Evolutionary conservation across 345 rosid genomes (phyloP).

Genomic region (Rhodamnia argentea): DNA sequence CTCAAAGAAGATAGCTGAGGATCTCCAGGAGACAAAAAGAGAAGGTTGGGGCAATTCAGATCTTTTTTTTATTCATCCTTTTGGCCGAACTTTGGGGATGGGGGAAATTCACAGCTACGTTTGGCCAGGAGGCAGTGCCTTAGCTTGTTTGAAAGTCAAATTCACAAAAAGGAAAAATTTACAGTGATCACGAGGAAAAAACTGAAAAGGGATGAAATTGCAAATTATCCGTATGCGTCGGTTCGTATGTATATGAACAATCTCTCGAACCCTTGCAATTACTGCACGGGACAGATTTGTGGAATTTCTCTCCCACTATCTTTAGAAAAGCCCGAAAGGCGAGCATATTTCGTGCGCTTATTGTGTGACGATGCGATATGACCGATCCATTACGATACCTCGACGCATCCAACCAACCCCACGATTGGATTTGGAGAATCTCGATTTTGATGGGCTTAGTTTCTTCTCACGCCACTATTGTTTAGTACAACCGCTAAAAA

Average conservation of each 20-base stretch:
- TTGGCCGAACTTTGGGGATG: not conserved
- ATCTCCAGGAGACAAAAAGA: not conserved
- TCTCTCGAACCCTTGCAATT: not conserved
- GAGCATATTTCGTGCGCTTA: not conserved
- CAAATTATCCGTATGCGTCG: not conserved
- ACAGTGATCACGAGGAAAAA: not conserved
- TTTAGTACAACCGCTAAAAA: not conserved
- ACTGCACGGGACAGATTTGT: fast-evolving
- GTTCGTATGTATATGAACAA: not conserved
- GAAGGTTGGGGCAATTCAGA: not conserved
- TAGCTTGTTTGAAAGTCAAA: not conserved
- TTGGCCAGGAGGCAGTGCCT: not conserved
- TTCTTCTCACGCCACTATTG: not conserved
- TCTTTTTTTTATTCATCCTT: not conserved
- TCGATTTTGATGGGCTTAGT: not conserved
- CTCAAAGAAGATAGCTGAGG: not conserved
- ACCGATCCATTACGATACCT: no score
- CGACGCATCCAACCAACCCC: not conserved
- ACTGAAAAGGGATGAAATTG: not conserved
- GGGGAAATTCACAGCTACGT: not conserved
- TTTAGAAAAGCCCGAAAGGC: not conserved
- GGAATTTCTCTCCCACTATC: not conserved
- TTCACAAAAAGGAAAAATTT: not conserved
- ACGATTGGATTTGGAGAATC: not conserved
- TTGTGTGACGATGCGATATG: no score